Conservation (phyloP, 805 yeast genomes). For the Zygotorulaspora sp. region DNA sequence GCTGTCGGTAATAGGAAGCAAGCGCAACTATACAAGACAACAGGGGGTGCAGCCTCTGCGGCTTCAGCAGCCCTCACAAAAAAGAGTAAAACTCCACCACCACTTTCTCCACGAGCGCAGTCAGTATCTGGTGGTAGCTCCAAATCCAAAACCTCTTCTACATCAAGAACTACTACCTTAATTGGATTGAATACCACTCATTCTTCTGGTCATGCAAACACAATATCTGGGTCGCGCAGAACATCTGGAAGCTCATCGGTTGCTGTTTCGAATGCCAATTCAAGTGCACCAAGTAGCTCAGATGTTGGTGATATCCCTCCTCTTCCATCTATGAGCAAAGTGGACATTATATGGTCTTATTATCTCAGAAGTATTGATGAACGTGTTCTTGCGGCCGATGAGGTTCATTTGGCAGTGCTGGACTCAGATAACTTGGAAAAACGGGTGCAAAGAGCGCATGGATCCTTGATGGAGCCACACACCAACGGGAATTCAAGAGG, state of each 20-base stretch:
- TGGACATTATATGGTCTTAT: constrained; percentile 57
- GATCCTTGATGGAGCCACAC: constrained; percentile 49
- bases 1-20: constrained; percentile 22
- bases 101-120: constrained; percentile 9
- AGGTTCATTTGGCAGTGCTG: constrained; percentile 43
- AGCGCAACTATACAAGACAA: constrained; percentile 10
- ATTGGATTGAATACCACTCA: constrained; percentile 8
- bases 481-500: constrained; percentile 29
- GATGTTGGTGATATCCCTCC: constrained; percentile 11
- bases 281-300: background rate
- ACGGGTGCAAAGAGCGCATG: constrained; percentile 42
- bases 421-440: constrained; percentile 50
- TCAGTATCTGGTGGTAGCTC: constrained; percentile 3
- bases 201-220: constrained; percentile 2
- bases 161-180: constrained; percentile 4
- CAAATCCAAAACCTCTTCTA: constrained; percentile 16
- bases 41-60: constrained; percentile 22
- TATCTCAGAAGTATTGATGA: constrained; percentile 54
- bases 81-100: constrained; percentile 14
- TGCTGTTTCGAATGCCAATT: constrained; percentile 4
- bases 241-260: constrained; percentile 4
- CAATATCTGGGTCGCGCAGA: constrained; percentile 2
- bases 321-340: constrained; percentile 45
- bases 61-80: constrained; percentile 25
- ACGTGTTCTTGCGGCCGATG: constrained; percentile 54